Evolutionary conservation across 106 monocot genomes (phyloP).

Genomic region (Allium sativum): DNA sequence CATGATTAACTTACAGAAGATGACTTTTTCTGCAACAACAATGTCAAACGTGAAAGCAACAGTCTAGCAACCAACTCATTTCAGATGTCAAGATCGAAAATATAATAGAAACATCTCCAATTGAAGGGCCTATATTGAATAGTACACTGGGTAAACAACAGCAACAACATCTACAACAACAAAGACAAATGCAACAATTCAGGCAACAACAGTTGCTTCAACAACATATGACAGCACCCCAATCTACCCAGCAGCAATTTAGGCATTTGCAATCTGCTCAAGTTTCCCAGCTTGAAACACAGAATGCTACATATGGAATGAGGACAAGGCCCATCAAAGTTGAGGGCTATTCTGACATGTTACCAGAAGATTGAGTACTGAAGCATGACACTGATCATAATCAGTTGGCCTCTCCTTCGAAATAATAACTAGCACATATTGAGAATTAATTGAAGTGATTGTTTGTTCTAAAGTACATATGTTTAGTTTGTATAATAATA

Average conservation of each 20-base stretch:
- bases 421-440: constrained; percentile 7
- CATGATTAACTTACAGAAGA: constrained; percentile 43
- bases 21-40: constrained; percentile 41
- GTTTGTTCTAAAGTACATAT: too few species aligned
- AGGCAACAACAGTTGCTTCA: constrained; percentile 34
- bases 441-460: too few species aligned
- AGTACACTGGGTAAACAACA: constrained; percentile 36
- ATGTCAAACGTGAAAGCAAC: neutral
- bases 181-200: neutral
- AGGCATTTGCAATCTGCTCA: constrained; percentile 49
- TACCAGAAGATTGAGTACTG: constrained; percentile 47
- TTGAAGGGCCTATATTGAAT: constrained; percentile 27
- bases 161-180: constrained; percentile 18
- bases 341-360: constrained; percentile 68
- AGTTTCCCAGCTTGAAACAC: constrained; percentile 51
- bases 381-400: constrained; percentile 65
- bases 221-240: constrained; percentile 25
- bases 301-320: constrained; percentile 32
- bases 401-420: constrained; percentile 44
- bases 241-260: constrained; percentile 42
- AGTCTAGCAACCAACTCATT: constrained; percentile 7
- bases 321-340: constrained; percentile 72
- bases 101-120: constrained; percentile 31
- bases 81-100: constrained; percentile 59
- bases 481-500: too few species aligned